phyloP scores from a whole-genome alignment of 1,284 basidiomycete genomes.

The Nidula niveotomentosa region DNA sequence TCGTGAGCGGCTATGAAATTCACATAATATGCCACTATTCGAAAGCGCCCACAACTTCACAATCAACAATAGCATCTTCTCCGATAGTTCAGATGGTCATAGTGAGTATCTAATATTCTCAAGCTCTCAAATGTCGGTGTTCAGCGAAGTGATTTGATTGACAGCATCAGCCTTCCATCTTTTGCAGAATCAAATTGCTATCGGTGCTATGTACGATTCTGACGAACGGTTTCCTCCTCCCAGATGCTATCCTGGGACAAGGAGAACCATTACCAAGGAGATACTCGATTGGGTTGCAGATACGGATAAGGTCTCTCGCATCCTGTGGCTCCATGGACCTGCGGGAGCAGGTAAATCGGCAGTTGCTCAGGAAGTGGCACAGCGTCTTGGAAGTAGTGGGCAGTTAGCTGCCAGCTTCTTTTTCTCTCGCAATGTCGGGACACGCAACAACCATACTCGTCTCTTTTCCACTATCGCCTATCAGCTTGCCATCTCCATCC shows the following conservation, averaged over 20 bases:
- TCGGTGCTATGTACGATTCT: background rate
- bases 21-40: too few species aligned
- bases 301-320: background rate
- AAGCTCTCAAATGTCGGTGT: too few species aligned
- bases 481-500: background rate
- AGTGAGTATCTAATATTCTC: too few species aligned
- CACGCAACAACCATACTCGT: background rate
- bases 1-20: too few species aligned
- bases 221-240: slow-evolving; percentile 3
- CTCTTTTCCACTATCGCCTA: background rate
- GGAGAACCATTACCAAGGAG: background rate
- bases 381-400: background rate
- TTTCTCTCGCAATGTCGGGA: background rate
- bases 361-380: background rate
- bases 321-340: slow-evolving; percentile 5
- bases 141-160: background rate
- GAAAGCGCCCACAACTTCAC: too few species aligned
- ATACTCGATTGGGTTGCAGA: slow-evolving; percentile 1
- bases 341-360: slow-evolving; percentile 6
- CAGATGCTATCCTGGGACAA: slow-evolving; percentile 5
- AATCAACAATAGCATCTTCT: too few species aligned
- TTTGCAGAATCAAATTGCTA: background rate
- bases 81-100: too few species aligned
- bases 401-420: background rate
- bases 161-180: background rate